Base-by-base conservation (phyloP, 2,329 filamentous ascomycete genomes). In the Fusarium agapanthi region DNA sequence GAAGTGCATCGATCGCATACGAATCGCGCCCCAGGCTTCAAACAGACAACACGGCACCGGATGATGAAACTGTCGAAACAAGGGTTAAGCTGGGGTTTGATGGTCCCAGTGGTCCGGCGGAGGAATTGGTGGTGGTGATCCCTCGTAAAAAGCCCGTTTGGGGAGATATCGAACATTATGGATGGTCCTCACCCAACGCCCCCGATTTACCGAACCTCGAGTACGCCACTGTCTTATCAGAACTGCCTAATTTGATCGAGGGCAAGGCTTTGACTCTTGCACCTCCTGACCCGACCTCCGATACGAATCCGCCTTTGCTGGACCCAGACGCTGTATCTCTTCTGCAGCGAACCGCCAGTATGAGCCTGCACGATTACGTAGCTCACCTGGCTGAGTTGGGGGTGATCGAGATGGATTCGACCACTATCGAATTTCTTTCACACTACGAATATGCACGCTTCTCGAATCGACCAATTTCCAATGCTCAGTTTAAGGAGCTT, bases 201-300 rank as follows among this genome's bases (percentile, higher is more conserved):
- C 84, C 88, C 14, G 93, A 96, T 78, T 83, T 96, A 24, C 91
- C 94, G 9, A 90, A 94, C 77, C 83, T 98, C n/a, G 91, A 97
- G 72, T 98, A 97, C 81, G 88, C 87, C 75, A 90, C 90, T 5
- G 94, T 99, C 30, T 86, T 98, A 24, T 87, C 88, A 41, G 95
- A 98, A 81, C 86, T 99, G 30, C 94, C 95, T 3, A 92, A 97
- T 78, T 87, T 98, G 34, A 93, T 98, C 71, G 95, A 98, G 84
- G 95, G 94, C 15, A 95, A 95, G 80, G 95, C 95, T 2, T 90
- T 98, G n/a, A 95, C 93, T 0, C 88, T 97, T 41, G 94, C 93
- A 1, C 94, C 91, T 35, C 84, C 86, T 2, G 85, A 83, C 71
- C 84, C 80, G 40, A 81, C 77, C 38, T 84, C 83, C 24, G 76